Evolutionary conservation across 148 eudicot species (phyloP).

Genomic region (Dysphania ambrosioides): DNA sequence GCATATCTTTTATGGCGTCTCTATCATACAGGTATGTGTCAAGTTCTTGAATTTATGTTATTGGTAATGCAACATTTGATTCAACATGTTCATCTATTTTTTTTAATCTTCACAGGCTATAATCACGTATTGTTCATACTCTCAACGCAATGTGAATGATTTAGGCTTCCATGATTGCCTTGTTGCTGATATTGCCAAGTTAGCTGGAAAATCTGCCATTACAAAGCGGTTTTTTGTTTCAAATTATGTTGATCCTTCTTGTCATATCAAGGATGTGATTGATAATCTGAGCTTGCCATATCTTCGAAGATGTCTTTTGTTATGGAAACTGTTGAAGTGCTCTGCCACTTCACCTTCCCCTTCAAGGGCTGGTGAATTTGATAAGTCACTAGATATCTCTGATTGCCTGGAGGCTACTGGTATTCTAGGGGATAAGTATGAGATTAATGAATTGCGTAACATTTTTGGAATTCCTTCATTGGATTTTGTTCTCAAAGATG

Average conservation of each 20-base stretch:
- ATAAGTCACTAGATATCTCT: constrained; percentile 31
- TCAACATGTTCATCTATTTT: constrained; percentile 6
- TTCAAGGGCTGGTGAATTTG: constrained; percentile 38
- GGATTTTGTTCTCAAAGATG: constrained; percentile 54
- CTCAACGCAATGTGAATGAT: constrained; percentile 31
- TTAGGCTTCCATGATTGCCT: constrained; percentile 44
- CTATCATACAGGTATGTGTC: constrained; percentile 57
- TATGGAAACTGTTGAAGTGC: constrained; percentile 65
- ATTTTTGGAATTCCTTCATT: constrained; percentile 75
- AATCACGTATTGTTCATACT: constrained; percentile 41
- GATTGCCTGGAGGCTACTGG: constrained; percentile 37
- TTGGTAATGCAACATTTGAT: background rate
- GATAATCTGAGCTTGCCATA: constrained; percentile 70
- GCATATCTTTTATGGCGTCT: constrained; percentile 67
- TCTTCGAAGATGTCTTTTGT: constrained; percentile 81
- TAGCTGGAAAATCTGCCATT: constrained; percentile 40
- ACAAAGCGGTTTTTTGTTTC: constrained; percentile 47
- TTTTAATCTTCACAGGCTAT: constrained; percentile 49
- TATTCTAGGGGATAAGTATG: constrained; percentile 41
- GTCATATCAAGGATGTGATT: constrained; percentile 46
- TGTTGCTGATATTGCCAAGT: constrained; percentile 52
- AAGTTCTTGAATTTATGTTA: background rate
- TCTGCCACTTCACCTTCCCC: constrained; percentile 47
- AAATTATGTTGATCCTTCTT: constrained; percentile 46
- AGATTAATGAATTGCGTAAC: constrained; percentile 53